Base-by-base conservation (phyloP, 2,329 filamentous ascomycete species). In the Parascedosporium putredinis region DNA sequence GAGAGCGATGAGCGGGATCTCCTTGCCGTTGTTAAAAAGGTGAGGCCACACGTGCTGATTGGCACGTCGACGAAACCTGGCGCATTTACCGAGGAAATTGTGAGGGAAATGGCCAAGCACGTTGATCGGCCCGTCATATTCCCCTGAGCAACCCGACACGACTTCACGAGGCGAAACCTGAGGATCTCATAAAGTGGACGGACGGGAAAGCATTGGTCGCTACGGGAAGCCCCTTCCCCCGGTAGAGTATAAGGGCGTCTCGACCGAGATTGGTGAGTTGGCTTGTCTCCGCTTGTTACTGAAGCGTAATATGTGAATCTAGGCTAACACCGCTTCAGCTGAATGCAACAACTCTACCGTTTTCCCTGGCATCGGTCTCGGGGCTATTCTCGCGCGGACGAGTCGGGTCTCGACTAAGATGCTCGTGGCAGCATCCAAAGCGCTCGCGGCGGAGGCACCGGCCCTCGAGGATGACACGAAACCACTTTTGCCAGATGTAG, bases 291-390 rank as follows among this genome's bases (percentile, higher is more conserved):
- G 25, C 6, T 5, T 6, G 25, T 20, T 10, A 43, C 0, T 48
- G 59, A 0, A 71, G 75, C 6, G 52, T 73, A 1, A 63, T 65
- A 68, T 75, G 51, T 65, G 73, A 24, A 61, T 76, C 59, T 87
- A n/a, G n/a, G n/a, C n/a, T n/a, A n/a, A n/a, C n/a, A n/a, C 87
- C 1, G 40, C 7, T 18, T 2, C 10, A 49, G 47, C 33, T 22
- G 88, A 95, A 64, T 95, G 89, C 68, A 95, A 95, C 68, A 95
- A 95, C 67, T 85, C 81, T 1, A 86, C 86, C 29, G 84, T 84
- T 14, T 95, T 94, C 64, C 88, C 88, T 0, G 88, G 88, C 0
- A 91, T 95, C 52, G 88, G 88, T 0, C 80, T 95, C 1, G 89
- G 88, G 9, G 78, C 78, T 6, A 78, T 95, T 0, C 75, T 95